Conservation (phyloP, 2,329 filamentous ascomycete genomes). For the Ascocoryne sarcoides region DNA sequence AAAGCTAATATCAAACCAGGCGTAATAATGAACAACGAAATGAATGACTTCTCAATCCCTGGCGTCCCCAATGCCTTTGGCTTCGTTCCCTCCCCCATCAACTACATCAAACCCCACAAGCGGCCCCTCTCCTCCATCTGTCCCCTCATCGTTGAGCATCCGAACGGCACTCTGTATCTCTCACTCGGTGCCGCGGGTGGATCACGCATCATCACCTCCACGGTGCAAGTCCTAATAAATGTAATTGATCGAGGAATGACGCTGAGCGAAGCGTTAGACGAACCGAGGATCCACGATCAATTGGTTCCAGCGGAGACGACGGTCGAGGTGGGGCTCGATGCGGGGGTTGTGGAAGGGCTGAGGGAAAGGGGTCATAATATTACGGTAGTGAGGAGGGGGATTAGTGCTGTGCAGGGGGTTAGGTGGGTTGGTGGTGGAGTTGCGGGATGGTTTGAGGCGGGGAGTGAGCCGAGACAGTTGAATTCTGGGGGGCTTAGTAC, state of each 20-base stretch:
- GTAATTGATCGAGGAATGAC: slow-evolving; percentile 57
- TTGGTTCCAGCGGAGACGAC: slow-evolving; percentile 59
- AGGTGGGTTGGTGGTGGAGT: slow-evolving; percentile 46
- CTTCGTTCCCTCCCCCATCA: slow-evolving; percentile 68
- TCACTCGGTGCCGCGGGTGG: slow-evolving; percentile 72
- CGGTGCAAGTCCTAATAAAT: slow-evolving; percentile 64
- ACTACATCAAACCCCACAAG: slow-evolving; percentile 75
- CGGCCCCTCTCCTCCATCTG: slow-evolving; percentile 76
- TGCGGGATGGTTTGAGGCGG: slow-evolving; percentile 78
- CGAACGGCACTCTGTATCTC: slow-evolving; percentile 57
- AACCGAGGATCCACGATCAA: slow-evolving; percentile 73
- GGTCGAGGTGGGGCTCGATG: slow-evolving; percentile 64
- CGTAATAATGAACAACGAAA: slow-evolving; percentile 45
- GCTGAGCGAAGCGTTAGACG: slow-evolving; percentile 50
- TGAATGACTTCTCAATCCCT: slow-evolving; percentile 82
- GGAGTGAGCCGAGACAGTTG: slow-evolving; percentile 64
- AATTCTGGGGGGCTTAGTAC: slow-evolving; percentile 36
- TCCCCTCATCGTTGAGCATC: slow-evolving; percentile 65
- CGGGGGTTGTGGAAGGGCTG: slow-evolving; percentile 55
- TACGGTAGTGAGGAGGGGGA: slow-evolving; percentile 53
- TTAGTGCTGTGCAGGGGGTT: slow-evolving; percentile 65
- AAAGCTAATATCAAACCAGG: slow-evolving; percentile 8
- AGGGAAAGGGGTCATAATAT: slow-evolving; percentile 59
- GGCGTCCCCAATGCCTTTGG: slow-evolving; percentile 71
- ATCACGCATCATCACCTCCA: slow-evolving; percentile 73